A percentile compares a stretch with the other conserved stretches of the same genome.
Evolutionary conservation across 805 yeast species (phyloP).

Genomic region (Yarrowia alimentaria): DNA sequence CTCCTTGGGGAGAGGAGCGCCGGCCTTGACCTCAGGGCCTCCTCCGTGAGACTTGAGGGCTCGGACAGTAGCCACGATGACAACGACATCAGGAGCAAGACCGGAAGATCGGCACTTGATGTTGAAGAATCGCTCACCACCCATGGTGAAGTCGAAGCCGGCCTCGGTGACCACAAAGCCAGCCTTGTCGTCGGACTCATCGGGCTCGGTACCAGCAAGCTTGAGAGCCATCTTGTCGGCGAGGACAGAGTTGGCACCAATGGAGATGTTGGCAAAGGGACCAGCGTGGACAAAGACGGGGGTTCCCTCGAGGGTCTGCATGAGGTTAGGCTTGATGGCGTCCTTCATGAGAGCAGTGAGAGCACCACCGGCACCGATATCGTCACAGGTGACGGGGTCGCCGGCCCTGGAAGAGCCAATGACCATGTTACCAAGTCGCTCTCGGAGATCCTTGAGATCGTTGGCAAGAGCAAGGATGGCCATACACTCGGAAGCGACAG

Average conservation of each 20-base stretch:
- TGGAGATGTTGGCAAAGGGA: conserved; percentile 95
- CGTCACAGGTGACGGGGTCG: conserved; percentile 88
- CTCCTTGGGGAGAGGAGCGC: conserved; percentile 78
- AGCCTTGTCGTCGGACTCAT: conserved; percentile 41
- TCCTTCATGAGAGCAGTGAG: conserved; percentile 90
- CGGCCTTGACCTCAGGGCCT: conserved; percentile 95
- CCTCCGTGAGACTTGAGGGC: conserved; percentile 97
- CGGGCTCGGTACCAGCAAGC: conserved; percentile 67
- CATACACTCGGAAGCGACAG: conserved; percentile 96
- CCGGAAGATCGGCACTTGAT: conserved; percentile 96
- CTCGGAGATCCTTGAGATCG: conserved; percentile 77
- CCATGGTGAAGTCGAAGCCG: conserved; percentile 98
- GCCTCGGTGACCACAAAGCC: conserved; percentile 97
- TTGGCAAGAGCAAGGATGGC: conserved; percentile 86
- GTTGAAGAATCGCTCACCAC: conserved; percentile 95
- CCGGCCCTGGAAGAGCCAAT: conserved; percentile 77
- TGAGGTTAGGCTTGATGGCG: conserved; percentile 91
- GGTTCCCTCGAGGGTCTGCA: conserved; percentile 97
- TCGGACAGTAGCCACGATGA: conserved; percentile 92
- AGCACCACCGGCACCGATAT: conserved; percentile 93
- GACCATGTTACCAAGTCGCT: conserved; percentile 82
- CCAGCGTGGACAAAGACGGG: conserved; percentile 99
- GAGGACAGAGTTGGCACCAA: conserved; percentile 92
- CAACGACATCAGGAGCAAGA: conserved; percentile 81
- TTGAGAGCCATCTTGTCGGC: conserved; percentile 93